Evolutionary conservation across 306 rosid species (phyloP), one percentile per base, ranked within the genome.

Genomic region (Myrica gale): DNA sequence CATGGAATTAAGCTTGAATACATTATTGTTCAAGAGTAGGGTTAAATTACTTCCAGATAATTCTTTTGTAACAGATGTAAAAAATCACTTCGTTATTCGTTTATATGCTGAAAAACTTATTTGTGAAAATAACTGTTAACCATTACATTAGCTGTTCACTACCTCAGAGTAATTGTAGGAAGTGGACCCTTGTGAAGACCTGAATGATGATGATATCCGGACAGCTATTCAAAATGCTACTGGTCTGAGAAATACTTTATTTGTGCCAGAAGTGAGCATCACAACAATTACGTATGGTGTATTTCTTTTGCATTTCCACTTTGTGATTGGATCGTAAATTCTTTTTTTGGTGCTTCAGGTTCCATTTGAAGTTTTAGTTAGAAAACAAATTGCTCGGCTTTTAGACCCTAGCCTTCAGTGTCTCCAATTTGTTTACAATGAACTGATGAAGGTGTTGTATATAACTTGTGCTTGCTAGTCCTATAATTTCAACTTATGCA

Each of bases 371-470:
- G 71, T 68, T 68, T 75, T 83, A 53, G 78, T 86, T 48, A 79
- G 81, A 48, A 71, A 85, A 67, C 87, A 86, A 76, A 86, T 80
- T 44, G 71, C 76, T 74, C 83, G 83, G 57, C 73, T 86, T 71
- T 74, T 83, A 51, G 83, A 83, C 72, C 89, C 89, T 11, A 80
- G 89, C 77, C 81, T 78, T 72, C 89, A 86, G 71, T 86, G 89
- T 75, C 79, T 82, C 48, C 73, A 46, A 50, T 80, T 80, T 75
- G 81, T 83, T 80, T 80, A 80, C 19, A 82, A 80, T 44, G 89
- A 86, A 71, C 76, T 86, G 60, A 66, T 77, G 41, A 72, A 77
- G 87, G 89, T 86, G 74, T 58, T 42, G 2, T 65, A n/a, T n/a
- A 65, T 48, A 17, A 41, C 21, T 65, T 19, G 10, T 41, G 70